These are phyloP conservation scores for Hymenochaete sp. DNA, from an alignment of 1,284 basidiomycete genomes.

Conservation along the genomic window DNA sequence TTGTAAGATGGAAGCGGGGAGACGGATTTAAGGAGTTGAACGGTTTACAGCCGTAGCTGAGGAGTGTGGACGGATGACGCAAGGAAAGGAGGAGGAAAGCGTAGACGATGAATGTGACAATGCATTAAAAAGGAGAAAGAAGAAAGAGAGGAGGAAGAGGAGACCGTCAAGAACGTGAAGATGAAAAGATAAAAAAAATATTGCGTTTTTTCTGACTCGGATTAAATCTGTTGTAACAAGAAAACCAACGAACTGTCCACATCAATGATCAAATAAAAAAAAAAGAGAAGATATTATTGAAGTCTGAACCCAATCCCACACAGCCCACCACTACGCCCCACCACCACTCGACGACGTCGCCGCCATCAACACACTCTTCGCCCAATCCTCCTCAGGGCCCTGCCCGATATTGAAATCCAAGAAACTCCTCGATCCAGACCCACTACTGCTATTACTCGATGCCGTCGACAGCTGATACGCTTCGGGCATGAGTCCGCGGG, in stretches of 20 bases:
- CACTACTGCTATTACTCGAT: not conserved
- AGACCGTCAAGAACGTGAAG: not conserved
- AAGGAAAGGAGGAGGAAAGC: not conserved
- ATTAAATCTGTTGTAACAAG: too few relatives aligned
- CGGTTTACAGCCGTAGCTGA: too few relatives aligned
- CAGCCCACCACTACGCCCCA: too few relatives aligned
- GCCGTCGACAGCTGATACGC: not conserved
- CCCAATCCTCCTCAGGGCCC: constrained; percentile 14
- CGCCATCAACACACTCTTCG: constrained; percentile 14
- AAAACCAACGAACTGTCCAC: too few relatives aligned
- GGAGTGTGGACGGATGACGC: not conserved
- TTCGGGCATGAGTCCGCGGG: constrained; percentile 6
- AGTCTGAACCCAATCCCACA: too few relatives aligned
- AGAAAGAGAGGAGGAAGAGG: constrained; percentile 2
- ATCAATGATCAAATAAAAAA: too few relatives aligned
- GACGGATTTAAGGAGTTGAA: not conserved
- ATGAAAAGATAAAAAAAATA: not conserved
- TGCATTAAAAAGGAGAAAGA: not conserved
- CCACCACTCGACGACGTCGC: too few relatives aligned
- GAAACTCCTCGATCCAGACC: constrained; percentile 7
- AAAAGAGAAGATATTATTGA: too few relatives aligned
- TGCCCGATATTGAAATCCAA: constrained; percentile 14
- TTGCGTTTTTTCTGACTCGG: too few relatives aligned
- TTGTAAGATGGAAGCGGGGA: not conserved
- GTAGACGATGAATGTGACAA: constrained; percentile 1